These are phyloP conservation scores for Pezicula carpinea DNA, from an alignment of 2,329 filamentous ascomycete species.

Conservation along the genomic window DNA sequence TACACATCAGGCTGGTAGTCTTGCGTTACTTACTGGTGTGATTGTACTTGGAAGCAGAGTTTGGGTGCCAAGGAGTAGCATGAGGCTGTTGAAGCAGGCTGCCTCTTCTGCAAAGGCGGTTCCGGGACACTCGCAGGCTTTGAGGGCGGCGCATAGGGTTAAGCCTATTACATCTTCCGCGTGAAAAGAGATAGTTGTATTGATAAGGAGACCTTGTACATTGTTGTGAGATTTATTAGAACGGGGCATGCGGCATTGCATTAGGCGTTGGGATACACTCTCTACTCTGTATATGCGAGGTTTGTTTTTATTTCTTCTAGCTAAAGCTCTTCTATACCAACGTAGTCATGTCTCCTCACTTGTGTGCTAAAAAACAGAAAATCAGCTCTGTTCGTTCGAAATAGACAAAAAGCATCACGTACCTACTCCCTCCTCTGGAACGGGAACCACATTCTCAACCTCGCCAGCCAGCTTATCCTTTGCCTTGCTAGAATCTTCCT, in stretches of 20 bases:
- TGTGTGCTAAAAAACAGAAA: constrained; percentile 5
- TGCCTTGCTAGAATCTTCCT: constrained; percentile 61
- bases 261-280: no score
- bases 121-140: background rate
- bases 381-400: background rate
- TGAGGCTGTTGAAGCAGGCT: constrained; percentile 49
- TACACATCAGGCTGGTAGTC: constrained; percentile 84
- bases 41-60: constrained; percentile 75
- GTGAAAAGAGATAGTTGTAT: background rate
- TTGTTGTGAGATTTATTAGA: no score
- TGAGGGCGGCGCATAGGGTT: constrained; percentile 5
- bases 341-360: no score
- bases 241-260: no score
- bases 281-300: no score
- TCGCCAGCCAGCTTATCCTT: constrained; percentile 54
- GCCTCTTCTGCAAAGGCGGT: constrained; percentile 4
- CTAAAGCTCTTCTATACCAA: no score
- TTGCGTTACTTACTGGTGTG: constrained; percentile 79
- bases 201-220: no score
- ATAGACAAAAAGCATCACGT: constrained; percentile 9
- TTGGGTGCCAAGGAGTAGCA: constrained; percentile 64
- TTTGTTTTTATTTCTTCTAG: no score
- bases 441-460: constrained; percentile 54
- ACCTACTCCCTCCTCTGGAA: constrained; percentile 54
- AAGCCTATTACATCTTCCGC: constrained; percentile 6